phyloP scores from a whole-genome alignment of 441 rosid species.

The Brassica balearica region DNA sequence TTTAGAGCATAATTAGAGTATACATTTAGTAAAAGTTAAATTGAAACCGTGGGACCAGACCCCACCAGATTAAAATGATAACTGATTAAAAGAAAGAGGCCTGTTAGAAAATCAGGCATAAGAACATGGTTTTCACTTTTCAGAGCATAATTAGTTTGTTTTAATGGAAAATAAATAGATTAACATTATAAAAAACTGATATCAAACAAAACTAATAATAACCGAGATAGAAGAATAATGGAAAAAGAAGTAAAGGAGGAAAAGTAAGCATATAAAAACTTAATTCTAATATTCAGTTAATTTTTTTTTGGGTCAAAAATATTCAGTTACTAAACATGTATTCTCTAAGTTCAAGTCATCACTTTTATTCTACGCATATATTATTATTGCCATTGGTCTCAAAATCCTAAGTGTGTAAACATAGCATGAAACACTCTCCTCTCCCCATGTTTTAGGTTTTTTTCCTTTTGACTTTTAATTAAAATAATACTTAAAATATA shows the following conservation, averaged over 20 bases:
- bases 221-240: not conserved
- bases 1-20: not conserved
- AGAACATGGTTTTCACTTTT: not conserved
- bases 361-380: slow-evolving; percentile 54
- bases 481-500: slow-evolving; percentile 15
- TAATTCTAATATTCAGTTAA: not conserved
- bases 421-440: slow-evolving; percentile 37
- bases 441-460: slow-evolving; percentile 14
- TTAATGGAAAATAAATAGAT: not conserved
- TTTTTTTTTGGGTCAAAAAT: not conserved
- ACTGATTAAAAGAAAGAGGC: slow-evolving; percentile 19
- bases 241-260: not conserved
- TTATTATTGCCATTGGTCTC: slow-evolving; percentile 50
- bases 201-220: not conserved
- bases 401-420: slow-evolving; percentile 56
- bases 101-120: not conserved
- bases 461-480: slow-evolving; percentile 42
- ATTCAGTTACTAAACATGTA: not conserved
- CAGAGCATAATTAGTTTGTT: too few species aligned
- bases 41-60: slow-evolving; percentile 20
- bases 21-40: slow-evolving; percentile 11
- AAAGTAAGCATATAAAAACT: not conserved
- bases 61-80: slow-evolving; percentile 27
- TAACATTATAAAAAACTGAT: not conserved
- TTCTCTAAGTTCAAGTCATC: slow-evolving; percentile 32